Base-by-base conservation (phyloP, 2,329 filamentous ascomycete species). In the Arthrinium phaeospermum region DNA sequence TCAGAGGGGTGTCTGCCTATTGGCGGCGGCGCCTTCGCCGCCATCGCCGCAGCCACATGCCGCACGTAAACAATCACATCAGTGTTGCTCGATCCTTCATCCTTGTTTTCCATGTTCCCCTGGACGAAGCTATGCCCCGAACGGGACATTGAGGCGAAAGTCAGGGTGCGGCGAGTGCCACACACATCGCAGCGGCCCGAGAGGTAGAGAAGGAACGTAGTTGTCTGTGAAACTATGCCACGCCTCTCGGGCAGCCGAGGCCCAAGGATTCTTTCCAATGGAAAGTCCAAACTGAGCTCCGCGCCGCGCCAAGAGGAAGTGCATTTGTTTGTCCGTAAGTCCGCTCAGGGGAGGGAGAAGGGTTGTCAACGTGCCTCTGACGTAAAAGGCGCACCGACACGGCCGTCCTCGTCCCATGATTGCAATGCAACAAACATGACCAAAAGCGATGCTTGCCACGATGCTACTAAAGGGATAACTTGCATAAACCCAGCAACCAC, bases 181-280 rank as follows among this genome's bases (percentile, higher is more conserved):
- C 34, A 64, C 41, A 64, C 30, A 64, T 34, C 34, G 34, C 22
- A 41, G 57, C 57, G 57, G 57, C 34, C 57, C 57, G 57, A 64
- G 19, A 64, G 10, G 6, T 41, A 14, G 22, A 12, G 14, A 34
- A 3, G 7, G 12, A 41, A n/a, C 34, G 34, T 8, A 41, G 41
- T 64, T 3, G 2, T 51, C 49, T 27, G 12, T 8, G 46, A n/a
- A 51, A 24, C 10, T 10, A 49, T 22, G 47, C n/a, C n/a, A 27
- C 16, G n/a, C 13, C 12, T 51, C n/a, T 51, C n/a, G n/a, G 49
- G n/a, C 12, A 51, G 49, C n/a, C 49, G 49, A 51, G 7, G n/a
- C 49, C 49, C n/a, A 24, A 13, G 1, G 4, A n/a, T 4, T 19
- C 14, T 22, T 16, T 27, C 45, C 14, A 19, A 22, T 61, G 16